Base-by-base conservation (phyloP, 495 filamentous ascomycete genomes). In the Xylaria sp. region DNA sequence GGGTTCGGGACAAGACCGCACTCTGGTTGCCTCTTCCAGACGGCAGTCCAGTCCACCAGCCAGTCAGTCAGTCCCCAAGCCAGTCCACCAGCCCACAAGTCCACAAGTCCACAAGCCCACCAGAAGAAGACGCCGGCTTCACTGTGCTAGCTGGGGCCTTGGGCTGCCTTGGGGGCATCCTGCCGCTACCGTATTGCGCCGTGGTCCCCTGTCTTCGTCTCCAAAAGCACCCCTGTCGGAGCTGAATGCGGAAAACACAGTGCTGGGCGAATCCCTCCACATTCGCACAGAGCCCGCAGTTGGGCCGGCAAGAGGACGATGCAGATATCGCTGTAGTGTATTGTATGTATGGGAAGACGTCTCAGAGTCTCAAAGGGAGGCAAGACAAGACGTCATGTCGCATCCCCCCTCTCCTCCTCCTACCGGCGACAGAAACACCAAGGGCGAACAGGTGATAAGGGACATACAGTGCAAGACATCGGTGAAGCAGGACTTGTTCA, bases 181-280 rank as follows among this genome's bases (percentile, higher is more conserved):
- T 68, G 46, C 48, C 46, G 64, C 64, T 43, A 67, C 64, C 64
- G 64, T 67, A 37, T 52, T 62, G 52, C 48, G 57, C 40, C 2
- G 44, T 26, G 19, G 31, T 14, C 68, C 68, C 68, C 59, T 70
- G 59, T 64, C 59, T 29, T 55, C 43, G 43, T 70, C 68, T 70
- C 68, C 68, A 70, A 70, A 35, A 41, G 33, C 44, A 64, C 50
- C 69, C 69, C 69, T 71, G 69, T 59, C 69, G 41, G 69, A 66
- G 69, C 69, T 71, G 69, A 59, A 71, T 35, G 69, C 21, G 58
- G 69, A 58, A 58, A 68, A 61, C 69, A 71, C 69, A 63, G 61
- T 71, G 69, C 50, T 48, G 40, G 21, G 37, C 68, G 58, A 48
- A 15, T 44, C 61, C 61, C 68, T 69, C 69, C 58, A 65, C 69